Evolutionary conservation across 306 rosid genomes (phyloP).

Genomic region (Inga laurina): DNA sequence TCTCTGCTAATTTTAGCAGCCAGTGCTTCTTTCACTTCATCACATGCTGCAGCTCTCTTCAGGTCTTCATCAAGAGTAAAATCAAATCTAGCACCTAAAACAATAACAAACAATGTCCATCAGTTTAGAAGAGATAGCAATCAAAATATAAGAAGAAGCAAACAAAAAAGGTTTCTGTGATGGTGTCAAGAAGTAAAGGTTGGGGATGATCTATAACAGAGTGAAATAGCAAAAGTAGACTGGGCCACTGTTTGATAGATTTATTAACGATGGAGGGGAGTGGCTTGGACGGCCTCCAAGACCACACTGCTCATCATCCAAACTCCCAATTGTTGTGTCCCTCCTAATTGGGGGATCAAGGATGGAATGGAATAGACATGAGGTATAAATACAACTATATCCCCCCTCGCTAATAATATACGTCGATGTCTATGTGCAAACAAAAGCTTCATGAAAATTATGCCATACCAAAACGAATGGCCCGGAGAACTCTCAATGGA

Average conservation of each 20-base stretch:
- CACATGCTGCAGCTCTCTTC: slow-evolving; percentile 81
- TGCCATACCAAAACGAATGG: slow-evolving; percentile 82
- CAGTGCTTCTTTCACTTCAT: slow-evolving; percentile 82
- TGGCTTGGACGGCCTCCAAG: not conserved
- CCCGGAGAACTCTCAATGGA: slow-evolving; percentile 91
- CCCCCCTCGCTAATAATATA: not conserved
- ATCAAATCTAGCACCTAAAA: slow-evolving; percentile 83
- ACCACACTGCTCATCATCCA: not conserved
- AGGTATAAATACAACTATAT: not conserved
- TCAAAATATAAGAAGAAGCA: not conserved
- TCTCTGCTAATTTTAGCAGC: slow-evolving; percentile 89
- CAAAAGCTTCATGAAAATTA: slow-evolving; percentile 1
- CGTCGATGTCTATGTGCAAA: not conserved
- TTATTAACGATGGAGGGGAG: not conserved
- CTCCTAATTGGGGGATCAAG: not conserved
- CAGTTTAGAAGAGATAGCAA: slow-evolving; percentile 25
- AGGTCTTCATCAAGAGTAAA: slow-evolving; percentile 77
- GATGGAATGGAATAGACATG: not conserved
- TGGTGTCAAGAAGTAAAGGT: not conserved
- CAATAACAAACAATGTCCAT: slow-evolving; percentile 16
- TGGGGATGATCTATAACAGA: not conserved
- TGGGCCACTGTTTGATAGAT: not conserved
- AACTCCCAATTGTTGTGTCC: not conserved
- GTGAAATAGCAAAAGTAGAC: not conserved
- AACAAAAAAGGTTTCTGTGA: slow-evolving; percentile 12